Conservation (phyloP, 2,329 filamentous ascomycete species). For the Talaromyces islandicus region DNA sequence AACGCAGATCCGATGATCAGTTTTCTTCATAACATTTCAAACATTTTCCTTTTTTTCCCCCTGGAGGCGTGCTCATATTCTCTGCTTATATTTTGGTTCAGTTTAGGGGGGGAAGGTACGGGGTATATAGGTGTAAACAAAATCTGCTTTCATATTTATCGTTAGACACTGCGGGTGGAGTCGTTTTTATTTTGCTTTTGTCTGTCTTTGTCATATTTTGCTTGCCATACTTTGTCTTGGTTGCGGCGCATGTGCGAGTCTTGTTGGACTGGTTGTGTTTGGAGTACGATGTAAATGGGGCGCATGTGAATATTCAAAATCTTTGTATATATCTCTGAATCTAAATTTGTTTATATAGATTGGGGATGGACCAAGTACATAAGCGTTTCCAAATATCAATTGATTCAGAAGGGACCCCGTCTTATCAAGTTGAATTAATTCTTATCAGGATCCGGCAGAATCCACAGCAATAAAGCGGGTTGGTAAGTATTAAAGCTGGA, state of each 20-base stretch:
- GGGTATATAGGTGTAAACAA: not conserved
- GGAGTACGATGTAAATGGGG: not conserved
- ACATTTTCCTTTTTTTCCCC: not conserved
- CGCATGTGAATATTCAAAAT: not conserved
- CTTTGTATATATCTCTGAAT: not conserved
- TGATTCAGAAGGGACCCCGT: not conserved
- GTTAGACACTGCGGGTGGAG: not conserved
- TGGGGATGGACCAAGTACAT: not conserved
- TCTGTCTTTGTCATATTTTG: too few species aligned
- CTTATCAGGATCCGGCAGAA: not conserved
- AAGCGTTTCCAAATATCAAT: not conserved
- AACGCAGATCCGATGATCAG: not conserved
- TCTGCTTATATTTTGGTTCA: too few species aligned
- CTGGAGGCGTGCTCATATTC: not conserved
- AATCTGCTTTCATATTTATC: not conserved
- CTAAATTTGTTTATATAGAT: not conserved
- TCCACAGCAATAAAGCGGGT: not conserved
- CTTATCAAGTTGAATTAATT: not conserved
- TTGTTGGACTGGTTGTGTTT: not conserved
- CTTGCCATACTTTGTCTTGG: not conserved
- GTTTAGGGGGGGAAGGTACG: too few species aligned
- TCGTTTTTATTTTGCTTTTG: not conserved
- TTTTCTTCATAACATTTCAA: not conserved
- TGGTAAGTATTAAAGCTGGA: not conserved
- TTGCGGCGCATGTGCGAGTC: not conserved